phyloP scores from a whole-genome alignment of 805 yeast genomes.

The Dipodascopsis tothii region DNA sequence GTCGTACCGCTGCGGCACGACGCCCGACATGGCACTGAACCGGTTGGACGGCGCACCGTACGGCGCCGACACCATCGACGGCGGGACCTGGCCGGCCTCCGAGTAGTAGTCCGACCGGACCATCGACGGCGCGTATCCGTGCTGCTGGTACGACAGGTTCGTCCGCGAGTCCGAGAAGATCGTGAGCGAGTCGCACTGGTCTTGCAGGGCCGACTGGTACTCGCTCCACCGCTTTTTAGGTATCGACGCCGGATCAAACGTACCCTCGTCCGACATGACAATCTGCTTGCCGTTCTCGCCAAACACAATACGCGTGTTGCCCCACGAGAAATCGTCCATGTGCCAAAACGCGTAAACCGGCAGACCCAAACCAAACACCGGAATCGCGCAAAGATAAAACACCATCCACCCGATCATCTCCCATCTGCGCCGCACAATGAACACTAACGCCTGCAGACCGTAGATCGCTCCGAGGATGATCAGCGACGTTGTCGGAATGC shows the following conservation, averaged over 20 bases:
- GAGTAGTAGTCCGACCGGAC: not conserved
- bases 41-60: not conserved
- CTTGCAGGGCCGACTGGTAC: conserved; percentile 46
- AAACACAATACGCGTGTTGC: conserved; percentile 51
- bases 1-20: not conserved
- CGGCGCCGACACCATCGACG: not conserved
- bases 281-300: conserved; percentile 47
- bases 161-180: not conserved
- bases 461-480: conserved; percentile 47
- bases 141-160: not conserved
- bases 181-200: conserved; percentile 12
- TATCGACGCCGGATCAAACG: conserved; percentile 48
- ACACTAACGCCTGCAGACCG: conserved; percentile 50
- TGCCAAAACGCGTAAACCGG: conserved; percentile 57
- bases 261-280: conserved; percentile 43
- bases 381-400: conserved; percentile 50
- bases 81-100: not conserved
- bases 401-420: conserved; percentile 50
- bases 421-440: conserved; percentile 41
- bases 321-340: conserved; percentile 64
- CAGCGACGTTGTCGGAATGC: conserved; percentile 52
- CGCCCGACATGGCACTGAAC: not conserved
- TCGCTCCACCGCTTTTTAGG: conserved; percentile 54
- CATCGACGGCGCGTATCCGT: not conserved
- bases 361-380: conserved; percentile 50